Evolutionary conservation across 208 protist genomes (phyloP).

Genomic region (Trypanosoma melophagium): DNA sequence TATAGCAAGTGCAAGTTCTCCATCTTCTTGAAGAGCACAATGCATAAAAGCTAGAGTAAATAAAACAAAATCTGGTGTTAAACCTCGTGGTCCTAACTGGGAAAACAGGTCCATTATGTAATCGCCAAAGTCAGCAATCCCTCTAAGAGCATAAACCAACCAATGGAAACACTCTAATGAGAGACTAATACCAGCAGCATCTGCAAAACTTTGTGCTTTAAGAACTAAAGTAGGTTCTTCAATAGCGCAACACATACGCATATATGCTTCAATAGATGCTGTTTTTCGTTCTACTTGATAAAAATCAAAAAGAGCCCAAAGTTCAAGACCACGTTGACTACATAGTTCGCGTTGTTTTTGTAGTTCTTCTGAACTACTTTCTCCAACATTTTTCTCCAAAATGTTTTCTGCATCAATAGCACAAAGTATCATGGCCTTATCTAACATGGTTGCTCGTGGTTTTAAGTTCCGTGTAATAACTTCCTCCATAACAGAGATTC

Average conservation of each 20-base stretch:
- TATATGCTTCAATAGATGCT: conserved; percentile 65
- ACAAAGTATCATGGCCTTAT: conserved; percentile 66
- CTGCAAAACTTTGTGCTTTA: conserved; percentile 67
- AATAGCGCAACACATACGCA: conserved; percentile 67
- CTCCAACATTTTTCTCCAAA: conserved; percentile 3
- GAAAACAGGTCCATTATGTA: conserved; percentile 75
- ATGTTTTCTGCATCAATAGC: conserved; percentile 58
- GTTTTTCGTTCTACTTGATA: conserved; percentile 64
- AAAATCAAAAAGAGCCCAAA: conserved; percentile 89
- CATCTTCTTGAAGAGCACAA: conserved; percentile 75
- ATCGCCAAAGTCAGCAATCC: conserved; percentile 65
- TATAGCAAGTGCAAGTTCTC: conserved; percentile 71
- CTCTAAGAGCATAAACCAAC: conserved; percentile 75
- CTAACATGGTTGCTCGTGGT: conserved; percentile 67
- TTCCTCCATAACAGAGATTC: conserved; percentile 62
- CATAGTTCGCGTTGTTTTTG: conserved; percentile 1
- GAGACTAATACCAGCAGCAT: conserved; percentile 49
- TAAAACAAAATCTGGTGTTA: conserved; percentile 76
- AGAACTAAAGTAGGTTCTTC: conserved; percentile 55
- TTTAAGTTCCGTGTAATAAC: conserved; percentile 70
- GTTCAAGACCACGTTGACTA: conserved; percentile 59
- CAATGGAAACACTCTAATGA: conserved; percentile 78
- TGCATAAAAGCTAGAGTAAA: conserved; percentile 79
- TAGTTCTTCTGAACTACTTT: background rate
- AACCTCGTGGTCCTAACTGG: conserved; percentile 66